phyloP scores from a whole-genome alignment of 306 rosid species.

The peach (Prunus persica) region DNA sequence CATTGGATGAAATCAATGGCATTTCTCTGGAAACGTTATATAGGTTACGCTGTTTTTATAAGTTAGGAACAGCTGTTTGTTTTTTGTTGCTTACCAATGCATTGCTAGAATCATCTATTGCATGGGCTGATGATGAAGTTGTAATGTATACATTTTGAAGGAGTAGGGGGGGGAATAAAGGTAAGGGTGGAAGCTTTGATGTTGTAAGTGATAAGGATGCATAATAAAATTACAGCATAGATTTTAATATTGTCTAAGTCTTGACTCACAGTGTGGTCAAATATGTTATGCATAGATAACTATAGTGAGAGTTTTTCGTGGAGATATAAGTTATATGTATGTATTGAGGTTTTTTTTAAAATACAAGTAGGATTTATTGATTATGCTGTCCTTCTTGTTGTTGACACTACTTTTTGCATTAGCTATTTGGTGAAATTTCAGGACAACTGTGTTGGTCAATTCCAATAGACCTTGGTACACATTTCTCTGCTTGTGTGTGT shows the following conservation, averaged over 20 bases:
- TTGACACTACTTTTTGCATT: background rate
- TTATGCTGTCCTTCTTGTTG: background rate
- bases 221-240: background rate
- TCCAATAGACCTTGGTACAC: background rate
- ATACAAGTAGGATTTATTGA: background rate
- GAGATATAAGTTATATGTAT: background rate
- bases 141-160: background rate
- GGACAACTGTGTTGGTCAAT: background rate
- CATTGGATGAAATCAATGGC: background rate
- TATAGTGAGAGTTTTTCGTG: background rate
- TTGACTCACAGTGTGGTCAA: background rate
- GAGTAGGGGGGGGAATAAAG: background rate
- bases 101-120: too few relatives aligned
- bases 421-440: background rate
- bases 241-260: background rate
- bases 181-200: background rate
- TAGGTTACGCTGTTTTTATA: too few relatives aligned
- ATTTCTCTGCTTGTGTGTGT: background rate
- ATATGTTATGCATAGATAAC: background rate
- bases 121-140: background rate
- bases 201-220: background rate
- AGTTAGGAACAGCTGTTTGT: too few relatives aligned
- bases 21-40: background rate
- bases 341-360: background rate
- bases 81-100: too few relatives aligned